Base-by-base conservation (phyloP, 2,329 filamentous ascomycete genomes). In the Neofusicoccum sp. region DNA sequence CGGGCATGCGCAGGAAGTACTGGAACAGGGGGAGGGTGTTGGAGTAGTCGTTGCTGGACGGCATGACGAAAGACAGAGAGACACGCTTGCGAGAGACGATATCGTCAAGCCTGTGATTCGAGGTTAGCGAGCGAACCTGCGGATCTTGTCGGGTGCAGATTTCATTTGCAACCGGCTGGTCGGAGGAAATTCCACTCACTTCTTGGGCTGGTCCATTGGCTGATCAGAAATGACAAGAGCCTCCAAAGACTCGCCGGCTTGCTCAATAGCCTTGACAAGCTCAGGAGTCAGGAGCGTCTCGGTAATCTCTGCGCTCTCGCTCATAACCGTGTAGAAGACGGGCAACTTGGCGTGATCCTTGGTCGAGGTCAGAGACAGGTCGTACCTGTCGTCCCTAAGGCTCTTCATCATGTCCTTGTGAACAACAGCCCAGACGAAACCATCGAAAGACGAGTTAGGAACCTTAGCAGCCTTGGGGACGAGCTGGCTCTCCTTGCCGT, bases 401-500 rank as follows among this genome's bases (percentile, higher is more conserved):
- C 87, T 83, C 81, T 91, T 92, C 94, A 99, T 98, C 75, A 85
- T 81, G 71, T 93, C 89, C 86, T 99, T 99, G 85, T 98, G 92
- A 66, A 98, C 93, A 68, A 99, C 79, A 56, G 93, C 94, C 86
- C 91, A 98, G 67, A 99, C 94, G 72, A 98, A 99, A 48, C 89
- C 89, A 75, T 98, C 95, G 72, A 89, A 98, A 43, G 79, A 79
- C 64, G 86, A 88, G 76, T 83, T 87, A 72, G 79, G 68, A 71
- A 78, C 74, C 64, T 80, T 78, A 44, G 86, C 87, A 5, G 87
- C 87, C 3, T 85, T 70, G 5, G 84, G 91, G 0, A 96, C 88
- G 33, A 93, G 87, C 65, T 90, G 83, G 68, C 85, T 85, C 83
- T 99, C 95, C 77, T 90, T 92, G 71, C 95, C 95, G 74, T 99